Conservation (phyloP, 2,329 filamentous ascomycete genomes). For the Trichoderma semiorbis region DNA sequence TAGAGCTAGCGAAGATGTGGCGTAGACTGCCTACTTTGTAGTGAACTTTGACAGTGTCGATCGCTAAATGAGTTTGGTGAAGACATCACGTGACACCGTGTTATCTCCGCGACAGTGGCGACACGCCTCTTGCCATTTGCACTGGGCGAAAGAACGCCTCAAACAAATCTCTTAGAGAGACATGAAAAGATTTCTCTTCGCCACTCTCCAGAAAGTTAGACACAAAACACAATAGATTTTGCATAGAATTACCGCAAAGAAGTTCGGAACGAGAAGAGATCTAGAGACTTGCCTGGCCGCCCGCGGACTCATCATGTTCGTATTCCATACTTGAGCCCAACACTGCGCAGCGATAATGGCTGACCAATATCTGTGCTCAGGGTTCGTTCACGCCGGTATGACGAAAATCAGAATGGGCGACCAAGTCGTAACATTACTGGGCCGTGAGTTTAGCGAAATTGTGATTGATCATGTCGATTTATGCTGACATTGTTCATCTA, state of each 20-base stretch:
- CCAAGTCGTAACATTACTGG: conserved; percentile 36
- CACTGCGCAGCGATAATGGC: background rate
- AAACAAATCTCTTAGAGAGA: background rate
- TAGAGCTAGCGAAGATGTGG: conserved; percentile 15
- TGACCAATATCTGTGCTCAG: conserved; percentile 8
- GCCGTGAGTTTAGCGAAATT: conserved; percentile 31
- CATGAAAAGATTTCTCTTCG: background rate
- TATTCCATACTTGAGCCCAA: background rate
- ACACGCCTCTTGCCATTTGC: conserved; percentile 21
- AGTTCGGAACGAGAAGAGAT: background rate
- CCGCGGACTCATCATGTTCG: conserved; percentile 5
- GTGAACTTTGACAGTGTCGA: conserved; percentile 23
- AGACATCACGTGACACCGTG: conserved; percentile 35
- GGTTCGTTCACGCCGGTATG: conserved; percentile 21
- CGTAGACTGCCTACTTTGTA: too few relatives aligned
- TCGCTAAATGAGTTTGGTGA: background rate
- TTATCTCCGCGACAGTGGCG: conserved; percentile 25
- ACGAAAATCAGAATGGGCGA: conserved; percentile 22
- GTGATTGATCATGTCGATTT: background rate
- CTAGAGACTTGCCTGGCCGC: background rate
- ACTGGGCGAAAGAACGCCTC: conserved; percentile 20
- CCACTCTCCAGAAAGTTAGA: background rate
- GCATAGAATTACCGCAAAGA: background rate
- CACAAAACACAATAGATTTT: background rate
- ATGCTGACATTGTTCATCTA: conserved; percentile 22